Base-by-base conservation (phyloP, 2,329 filamentous ascomycete species). In the Ophiostoma sp. region DNA sequence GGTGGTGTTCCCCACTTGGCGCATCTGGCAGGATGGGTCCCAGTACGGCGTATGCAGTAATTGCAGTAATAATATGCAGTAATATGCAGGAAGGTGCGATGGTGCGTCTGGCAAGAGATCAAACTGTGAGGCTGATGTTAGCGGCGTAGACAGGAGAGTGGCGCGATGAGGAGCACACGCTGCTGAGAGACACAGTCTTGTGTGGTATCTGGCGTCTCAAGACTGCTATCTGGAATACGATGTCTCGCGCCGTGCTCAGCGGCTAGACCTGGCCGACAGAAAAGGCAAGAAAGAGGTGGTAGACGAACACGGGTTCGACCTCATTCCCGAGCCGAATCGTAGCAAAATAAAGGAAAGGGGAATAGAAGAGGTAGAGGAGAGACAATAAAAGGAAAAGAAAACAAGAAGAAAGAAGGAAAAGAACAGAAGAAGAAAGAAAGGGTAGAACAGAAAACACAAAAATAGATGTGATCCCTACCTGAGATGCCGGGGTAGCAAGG, bases 1-100 rank as follows among this genome's bases (percentile, higher is more conserved):
- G 63, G 16, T 14, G 47, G 40, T 47, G 40, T 44, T 70, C 69
- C 62, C 69, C 69, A 70, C 69, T 70, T 69, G 45, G 68, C 62
- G 66, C 66, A 67, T 64, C 52, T 67, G 63, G 60, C 60, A 42
- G 58, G 38, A 38, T 40, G 60, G 60, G n/a, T 3, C 60, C 38
- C 7, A 52, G 47, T 47, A 47, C 44, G 16, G 44, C 11, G 44
- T 47, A 14, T 47, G 44, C 44, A 47, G 45, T 27, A 14, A n/a
- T n/a, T n/a, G n/a, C n/a, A n/a, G n/a, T n/a, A n/a, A n/a, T n/a
- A n/a, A 5, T 18, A 55, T 55, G 47, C 47, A 55, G 11, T 11
- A 9, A 27, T 55, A 55, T 55, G 58, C 38, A 27, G 58, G 36
- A 18, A 62, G 58, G 49, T 55, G 49, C 49, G 49, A 18, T 40